These are phyloP conservation scores for Cyberlindnera samutprakarnensis DNA, from an alignment of 805 yeast genomes.

Conservation along the genomic window DNA sequence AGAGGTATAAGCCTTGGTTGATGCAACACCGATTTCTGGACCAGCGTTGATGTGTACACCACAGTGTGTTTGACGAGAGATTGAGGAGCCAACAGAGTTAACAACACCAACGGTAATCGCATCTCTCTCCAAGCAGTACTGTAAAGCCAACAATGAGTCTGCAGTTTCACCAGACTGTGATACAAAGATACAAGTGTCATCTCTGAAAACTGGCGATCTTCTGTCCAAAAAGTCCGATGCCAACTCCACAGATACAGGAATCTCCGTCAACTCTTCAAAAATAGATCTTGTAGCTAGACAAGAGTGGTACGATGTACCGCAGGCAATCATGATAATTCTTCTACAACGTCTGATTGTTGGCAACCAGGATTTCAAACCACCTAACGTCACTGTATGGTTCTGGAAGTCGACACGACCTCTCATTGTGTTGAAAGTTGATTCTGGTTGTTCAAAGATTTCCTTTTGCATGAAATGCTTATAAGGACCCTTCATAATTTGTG, in stretches of 20 bases:
- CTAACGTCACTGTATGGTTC: constrained; percentile 66
- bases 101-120: constrained; percentile 97
- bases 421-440: constrained; percentile 96
- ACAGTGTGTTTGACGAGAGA: constrained; percentile 95
- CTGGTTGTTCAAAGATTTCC: constrained; percentile 98
- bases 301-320: constrained; percentile 99
- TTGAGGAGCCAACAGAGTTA: constrained; percentile 93
- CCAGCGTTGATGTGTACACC: constrained; percentile 99
- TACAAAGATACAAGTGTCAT: constrained; percentile 94
- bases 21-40: constrained; percentile 99
- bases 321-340: constrained; percentile 95
- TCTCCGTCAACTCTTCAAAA: constrained; percentile 93
- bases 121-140: constrained; percentile 94
- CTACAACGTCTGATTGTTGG: constrained; percentile 90
- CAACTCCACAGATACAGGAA: constrained; percentile 86
- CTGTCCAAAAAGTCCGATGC: constrained; percentile 95
- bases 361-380: constrained; percentile 82
- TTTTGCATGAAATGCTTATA: constrained; percentile 97
- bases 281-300: constrained; percentile 95
- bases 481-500: constrained; percentile 97
- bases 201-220: constrained; percentile 94
- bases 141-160: constrained; percentile 90
- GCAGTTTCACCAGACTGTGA: constrained; percentile 99
- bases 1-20: constrained; percentile 97
- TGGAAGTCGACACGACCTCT: constrained; percentile 97